Evolutionary conservation across 306 rosid genomes (phyloP), one percentile per base, ranked within the genome.

Genomic region (Sophora flavescens): DNA sequence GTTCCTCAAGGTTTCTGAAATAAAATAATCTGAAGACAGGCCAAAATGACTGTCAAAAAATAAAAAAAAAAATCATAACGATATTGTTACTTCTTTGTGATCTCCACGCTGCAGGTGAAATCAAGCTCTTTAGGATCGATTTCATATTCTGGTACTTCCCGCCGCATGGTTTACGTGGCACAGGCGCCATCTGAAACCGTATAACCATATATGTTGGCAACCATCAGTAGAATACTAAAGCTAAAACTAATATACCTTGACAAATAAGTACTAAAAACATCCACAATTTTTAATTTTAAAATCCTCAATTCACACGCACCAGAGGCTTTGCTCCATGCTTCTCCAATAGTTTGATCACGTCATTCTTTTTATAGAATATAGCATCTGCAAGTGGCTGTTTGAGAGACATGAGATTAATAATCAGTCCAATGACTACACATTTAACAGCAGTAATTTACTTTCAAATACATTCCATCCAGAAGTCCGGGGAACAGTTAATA

Each of bases 301-400:
- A 57, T 75, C 41, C 69, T 75, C 78, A 74, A 68, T 38, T 41
- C 56, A 69, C 28, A 62, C 92, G 2, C 13, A 96, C 99, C 94
- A 82, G 64, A 81, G 87, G 89, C 89, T 92, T 91, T n/a, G 99
- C 98, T 44, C 99, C 99, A 61, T 87, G 86, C 75, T 86, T 89
- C 88, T 96, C 99, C 89, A 96, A 79, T 54, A 88, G 78, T 74
- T 91, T 88, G 82, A 96, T 93, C 58, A 96, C 97, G 2, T 88
- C 92, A 18, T 82, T 78, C 45, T 91, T 86, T 70, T 91, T 83
- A 74, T 92, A 92, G 81, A 74, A 80, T 68, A 89, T 79, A 32
- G 99, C 99, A 91, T 96, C 98, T 50, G 93, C 93, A 78, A 92
- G 90, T 76, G 99, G 98, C 99, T 96, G 97, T 81, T 74, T 52